phyloP scores from a whole-genome alignment of 371 early-diverging fungal genomes.

The Mucor sp. region DNA sequence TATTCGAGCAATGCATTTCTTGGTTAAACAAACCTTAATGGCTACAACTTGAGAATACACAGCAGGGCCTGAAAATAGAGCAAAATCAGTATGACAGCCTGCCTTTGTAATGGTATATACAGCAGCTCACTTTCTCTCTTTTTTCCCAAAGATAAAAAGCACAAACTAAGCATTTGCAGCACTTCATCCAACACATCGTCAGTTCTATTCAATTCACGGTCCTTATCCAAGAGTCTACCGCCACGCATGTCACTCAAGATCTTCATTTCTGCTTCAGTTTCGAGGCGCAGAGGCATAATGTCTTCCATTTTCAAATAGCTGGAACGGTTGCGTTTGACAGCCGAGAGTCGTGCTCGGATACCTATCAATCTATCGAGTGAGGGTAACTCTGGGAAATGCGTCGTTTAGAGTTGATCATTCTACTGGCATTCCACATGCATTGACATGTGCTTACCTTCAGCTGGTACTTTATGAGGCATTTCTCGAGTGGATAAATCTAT shows the following conservation, averaged over 20 bases:
- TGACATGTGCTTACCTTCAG: not conserved
- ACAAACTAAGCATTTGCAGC: slow-evolving; percentile 75
- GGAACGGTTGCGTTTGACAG: slow-evolving; percentile 71
- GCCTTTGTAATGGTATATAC: not conserved
- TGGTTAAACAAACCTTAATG: slow-evolving; percentile 61
- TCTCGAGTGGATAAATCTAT: not conserved
- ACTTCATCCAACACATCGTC: slow-evolving; percentile 77
- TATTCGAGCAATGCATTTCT: not conserved
- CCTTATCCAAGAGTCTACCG: slow-evolving; percentile 24
- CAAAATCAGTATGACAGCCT: not conserved
- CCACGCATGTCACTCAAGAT: slow-evolving; percentile 30
- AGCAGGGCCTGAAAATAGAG: slow-evolving; percentile 52
- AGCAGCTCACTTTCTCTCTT: slow-evolving; percentile 62
- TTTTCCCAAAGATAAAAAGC: slow-evolving; percentile 78
- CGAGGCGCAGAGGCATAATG: slow-evolving; percentile 59
- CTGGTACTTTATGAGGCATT: not conserved
- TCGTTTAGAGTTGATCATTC: not conserved
- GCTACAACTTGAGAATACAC: slow-evolving; percentile 79
- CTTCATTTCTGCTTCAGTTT: slow-evolving; percentile 35
- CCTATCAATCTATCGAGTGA: slow-evolving; percentile 62
- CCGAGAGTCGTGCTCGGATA: slow-evolving; percentile 70
- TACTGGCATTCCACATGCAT: not conserved
- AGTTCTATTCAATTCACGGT: slow-evolving; percentile 56
- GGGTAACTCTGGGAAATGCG: slow-evolving; percentile 49
- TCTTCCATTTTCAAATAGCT: slow-evolving; percentile 63